Percentiles rank a stretch among this genome's conserved stretches.
Conservation (phyloP, 1,284 basidiomycete species). For the Flammula alnicola region DNA sequence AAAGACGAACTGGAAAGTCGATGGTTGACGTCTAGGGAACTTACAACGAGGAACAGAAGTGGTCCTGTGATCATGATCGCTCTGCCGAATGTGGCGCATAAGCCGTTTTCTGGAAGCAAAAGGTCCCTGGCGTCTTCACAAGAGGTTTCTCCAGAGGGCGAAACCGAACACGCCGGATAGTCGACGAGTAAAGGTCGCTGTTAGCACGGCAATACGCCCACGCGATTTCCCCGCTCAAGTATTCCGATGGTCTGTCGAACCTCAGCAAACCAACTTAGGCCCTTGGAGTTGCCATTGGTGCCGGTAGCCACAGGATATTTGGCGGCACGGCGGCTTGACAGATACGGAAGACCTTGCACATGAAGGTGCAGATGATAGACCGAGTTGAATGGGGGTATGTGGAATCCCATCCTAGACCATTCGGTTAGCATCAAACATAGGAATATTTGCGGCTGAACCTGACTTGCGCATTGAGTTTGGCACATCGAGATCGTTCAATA, state of each 20-base stretch:
- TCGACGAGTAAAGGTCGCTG: slow-evolving; percentile 5
- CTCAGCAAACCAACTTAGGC: slow-evolving; percentile 79
- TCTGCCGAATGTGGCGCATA: slow-evolving; percentile 8
- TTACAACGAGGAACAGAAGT: neutral
- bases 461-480: slow-evolving; percentile 51
- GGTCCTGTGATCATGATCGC: slow-evolving; percentile 17
- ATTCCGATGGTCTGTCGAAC: slow-evolving; percentile 66
- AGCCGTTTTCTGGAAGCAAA: slow-evolving; percentile 2
- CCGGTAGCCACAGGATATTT: slow-evolving; percentile 64
- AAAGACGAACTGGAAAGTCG: neutral
- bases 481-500: slow-evolving; percentile 53
- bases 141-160: neutral
- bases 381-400: slow-evolving; percentile 84
- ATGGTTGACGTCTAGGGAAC: neutral
- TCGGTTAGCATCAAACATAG: slow-evolving; percentile 3
- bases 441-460: slow-evolving; percentile 8
- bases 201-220: slow-evolving; percentile 63
- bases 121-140: slow-evolving; percentile 11
- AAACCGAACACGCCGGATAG: slow-evolving; percentile 10
- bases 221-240: slow-evolving; percentile 54
- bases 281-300: slow-evolving; percentile 54
- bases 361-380: slow-evolving; percentile 84
- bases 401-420: slow-evolving; percentile 68
- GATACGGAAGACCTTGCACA: slow-evolving; percentile 74
- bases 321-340: slow-evolving; percentile 41